Conservation (phyloP, 108 stramenopile species). For the Aurantiochytrium sp. region DNA sequence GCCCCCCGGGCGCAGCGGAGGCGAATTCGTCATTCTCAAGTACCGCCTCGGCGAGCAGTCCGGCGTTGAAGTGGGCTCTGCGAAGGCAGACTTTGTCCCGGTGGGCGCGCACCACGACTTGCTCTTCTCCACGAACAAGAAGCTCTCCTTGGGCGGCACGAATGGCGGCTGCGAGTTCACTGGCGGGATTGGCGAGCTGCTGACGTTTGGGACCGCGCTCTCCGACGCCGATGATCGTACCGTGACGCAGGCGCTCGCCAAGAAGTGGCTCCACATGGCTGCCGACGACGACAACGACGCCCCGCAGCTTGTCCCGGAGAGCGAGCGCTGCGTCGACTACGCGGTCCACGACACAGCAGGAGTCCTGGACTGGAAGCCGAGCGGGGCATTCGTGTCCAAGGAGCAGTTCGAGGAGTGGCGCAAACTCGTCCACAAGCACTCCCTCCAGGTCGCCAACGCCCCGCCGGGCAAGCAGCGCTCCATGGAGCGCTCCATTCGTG, state of each 20-base stretch:
- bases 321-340: neutral
- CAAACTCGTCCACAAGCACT: neutral
- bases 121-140: neutral
- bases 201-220: neutral
- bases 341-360: neutral
- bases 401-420: neutral
- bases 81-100: neutral
- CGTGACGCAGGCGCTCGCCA: neutral
- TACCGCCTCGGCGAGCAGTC: neutral
- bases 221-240: neutral
- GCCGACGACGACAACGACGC: neutral
- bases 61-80: neutral
- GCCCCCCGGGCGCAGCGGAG: no score
- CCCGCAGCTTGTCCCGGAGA: neutral
- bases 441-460: neutral
- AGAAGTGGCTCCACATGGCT: neutral
- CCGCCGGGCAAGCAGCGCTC: neutral
- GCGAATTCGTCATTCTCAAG: neutral
- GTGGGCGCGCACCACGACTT: neutral
- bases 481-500: neutral
- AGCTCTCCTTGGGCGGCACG: neutral
- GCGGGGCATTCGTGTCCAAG: neutral
- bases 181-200: constrained; percentile 12
- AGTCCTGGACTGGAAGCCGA: neutral
- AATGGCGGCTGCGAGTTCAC: constrained; percentile 14